Conservation (phyloP, 2,329 filamentous ascomycete species). For the Aschersonia sp. region DNA sequence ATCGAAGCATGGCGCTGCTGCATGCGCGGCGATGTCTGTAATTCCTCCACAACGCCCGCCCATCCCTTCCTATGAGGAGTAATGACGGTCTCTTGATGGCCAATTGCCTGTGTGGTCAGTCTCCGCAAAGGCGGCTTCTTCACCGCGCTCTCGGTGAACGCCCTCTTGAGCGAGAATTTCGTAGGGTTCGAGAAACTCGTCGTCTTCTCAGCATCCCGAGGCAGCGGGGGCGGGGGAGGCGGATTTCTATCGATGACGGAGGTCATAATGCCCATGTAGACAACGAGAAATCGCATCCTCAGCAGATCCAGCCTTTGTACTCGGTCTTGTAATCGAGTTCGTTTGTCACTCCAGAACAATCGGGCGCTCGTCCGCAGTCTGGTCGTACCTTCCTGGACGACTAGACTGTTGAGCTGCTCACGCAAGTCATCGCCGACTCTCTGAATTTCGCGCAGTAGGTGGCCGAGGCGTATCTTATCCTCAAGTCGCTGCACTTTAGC, state of each 20-base stretch:
- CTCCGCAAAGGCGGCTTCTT: conserved; percentile 34
- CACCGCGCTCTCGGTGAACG: conserved; percentile 27
- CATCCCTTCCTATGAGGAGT: conserved; percentile 39
- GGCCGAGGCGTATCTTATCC: conserved; percentile 45
- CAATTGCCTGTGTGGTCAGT: conserved; percentile 38
- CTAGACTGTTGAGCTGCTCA: conserved; percentile 39
- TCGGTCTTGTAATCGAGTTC: conserved; percentile 38
- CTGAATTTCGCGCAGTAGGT: conserved; percentile 47
- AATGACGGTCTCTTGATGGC: conserved; percentile 33
- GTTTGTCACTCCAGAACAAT: conserved; percentile 43
- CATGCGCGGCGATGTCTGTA: conserved; percentile 46
- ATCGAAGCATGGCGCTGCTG: conserved; percentile 49
- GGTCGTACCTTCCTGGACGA: conserved; percentile 29
- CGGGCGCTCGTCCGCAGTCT: conserved; percentile 33
- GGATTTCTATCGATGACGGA: conserved; percentile 20
- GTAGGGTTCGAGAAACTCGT: conserved; percentile 13
- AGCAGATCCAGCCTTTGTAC: conserved; percentile 44
- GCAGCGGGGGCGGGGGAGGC: conserved; percentile 14
- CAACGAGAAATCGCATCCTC: conserved; percentile 49
- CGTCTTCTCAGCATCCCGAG: conserved; percentile 20
- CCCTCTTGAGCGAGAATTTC: conserved; percentile 22
- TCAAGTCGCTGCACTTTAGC: conserved; percentile 42
- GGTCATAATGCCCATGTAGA: conserved; percentile 46
- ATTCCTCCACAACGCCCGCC: conserved; percentile 48
- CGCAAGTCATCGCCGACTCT: conserved; percentile 44